Conservation (phyloP, 495 filamentous ascomycete species). For the Margaritispora aquatica region DNA sequence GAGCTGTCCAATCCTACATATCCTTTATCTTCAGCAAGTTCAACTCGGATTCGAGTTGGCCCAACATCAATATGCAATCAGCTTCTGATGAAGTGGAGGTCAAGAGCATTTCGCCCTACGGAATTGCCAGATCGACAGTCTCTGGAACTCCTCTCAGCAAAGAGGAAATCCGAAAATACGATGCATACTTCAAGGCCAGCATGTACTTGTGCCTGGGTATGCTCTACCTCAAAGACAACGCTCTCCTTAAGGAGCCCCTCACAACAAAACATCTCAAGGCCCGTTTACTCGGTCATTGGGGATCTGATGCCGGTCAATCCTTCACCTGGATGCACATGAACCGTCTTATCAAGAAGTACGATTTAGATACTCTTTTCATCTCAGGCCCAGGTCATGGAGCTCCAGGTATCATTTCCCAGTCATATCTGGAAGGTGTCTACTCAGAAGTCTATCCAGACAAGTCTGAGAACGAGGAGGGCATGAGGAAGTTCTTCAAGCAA, state of each 20-base stretch:
- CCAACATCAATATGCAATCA: conserved; percentile 1
- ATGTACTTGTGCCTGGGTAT: conserved; percentile 68
- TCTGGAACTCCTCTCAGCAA: conserved; percentile 46
- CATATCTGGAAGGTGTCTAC: conserved; percentile 71
- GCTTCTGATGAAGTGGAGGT: conserved; percentile 25
- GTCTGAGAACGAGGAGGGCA: conserved; percentile 54
- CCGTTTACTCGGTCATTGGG: conserved; percentile 67
- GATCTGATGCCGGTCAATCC: conserved; percentile 64
- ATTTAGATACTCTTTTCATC: conserved; percentile 61
- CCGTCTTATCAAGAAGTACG: conserved; percentile 68
- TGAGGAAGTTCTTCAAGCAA: conserved; percentile 69
- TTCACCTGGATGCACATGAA: conserved; percentile 78
- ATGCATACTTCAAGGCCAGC: conserved; percentile 62
- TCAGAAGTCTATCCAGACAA: conserved; percentile 65
- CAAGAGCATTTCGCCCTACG: conserved; percentile 55
- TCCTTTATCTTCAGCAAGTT: not conserved
- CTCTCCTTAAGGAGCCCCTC: conserved; percentile 57
- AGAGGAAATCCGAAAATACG: conserved; percentile 59
- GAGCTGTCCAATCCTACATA: not conserved
- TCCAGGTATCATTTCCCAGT: conserved; percentile 60
- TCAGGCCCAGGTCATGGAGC: conserved; percentile 70
- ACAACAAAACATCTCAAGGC: conserved; percentile 58
- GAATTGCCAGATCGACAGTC: conserved; percentile 58
- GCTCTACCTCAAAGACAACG: conserved; percentile 66
- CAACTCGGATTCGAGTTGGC: not conserved